phyloP scores from a whole-genome alignment of 2,329 filamentous ascomycete species.

The Fonsecaea nubica region DNA sequence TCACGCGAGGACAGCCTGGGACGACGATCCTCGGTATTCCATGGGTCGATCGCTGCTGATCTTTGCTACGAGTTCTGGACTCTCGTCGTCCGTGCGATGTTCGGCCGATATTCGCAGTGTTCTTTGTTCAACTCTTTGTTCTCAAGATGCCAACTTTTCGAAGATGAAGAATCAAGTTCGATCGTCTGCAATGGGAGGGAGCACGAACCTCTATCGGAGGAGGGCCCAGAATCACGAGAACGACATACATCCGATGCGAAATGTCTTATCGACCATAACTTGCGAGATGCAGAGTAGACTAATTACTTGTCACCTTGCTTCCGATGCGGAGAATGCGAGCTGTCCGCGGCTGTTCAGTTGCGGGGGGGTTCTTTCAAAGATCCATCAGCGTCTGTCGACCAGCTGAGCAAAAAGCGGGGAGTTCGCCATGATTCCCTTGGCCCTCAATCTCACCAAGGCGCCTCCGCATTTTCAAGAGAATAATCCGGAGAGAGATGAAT shows the following conservation, averaged over 20 bases:
- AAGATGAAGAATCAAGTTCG: not conserved
- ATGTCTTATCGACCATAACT: not conserved
- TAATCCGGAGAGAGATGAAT: constrained; percentile 13
- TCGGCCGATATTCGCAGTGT: not conserved
- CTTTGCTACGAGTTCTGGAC: not conserved
- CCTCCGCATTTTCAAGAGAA: constrained; percentile 11
- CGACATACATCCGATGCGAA: not conserved
- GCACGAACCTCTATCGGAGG: not conserved
- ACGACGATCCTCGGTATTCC: not conserved
- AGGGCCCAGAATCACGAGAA: not conserved
- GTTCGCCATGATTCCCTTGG: not conserved
- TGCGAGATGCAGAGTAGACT: not conserved
- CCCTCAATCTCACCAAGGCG: not conserved
- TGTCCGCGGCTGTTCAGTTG: not conserved
- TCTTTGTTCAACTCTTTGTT: not conserved
- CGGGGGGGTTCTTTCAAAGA: not conserved
- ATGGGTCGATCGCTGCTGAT: not conserved
- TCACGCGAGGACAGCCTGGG: not conserved
- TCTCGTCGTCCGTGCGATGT: not conserved
- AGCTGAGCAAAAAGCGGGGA: not conserved
- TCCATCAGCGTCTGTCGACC: not conserved
- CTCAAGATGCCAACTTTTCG: not conserved
- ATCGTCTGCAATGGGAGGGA: not conserved
- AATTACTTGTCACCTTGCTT: not conserved
- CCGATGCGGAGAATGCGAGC: constrained; percentile 1